Evolutionary conservation across 345 rosid genomes (phyloP).

Genomic region (Psidium guajava): DNA sequence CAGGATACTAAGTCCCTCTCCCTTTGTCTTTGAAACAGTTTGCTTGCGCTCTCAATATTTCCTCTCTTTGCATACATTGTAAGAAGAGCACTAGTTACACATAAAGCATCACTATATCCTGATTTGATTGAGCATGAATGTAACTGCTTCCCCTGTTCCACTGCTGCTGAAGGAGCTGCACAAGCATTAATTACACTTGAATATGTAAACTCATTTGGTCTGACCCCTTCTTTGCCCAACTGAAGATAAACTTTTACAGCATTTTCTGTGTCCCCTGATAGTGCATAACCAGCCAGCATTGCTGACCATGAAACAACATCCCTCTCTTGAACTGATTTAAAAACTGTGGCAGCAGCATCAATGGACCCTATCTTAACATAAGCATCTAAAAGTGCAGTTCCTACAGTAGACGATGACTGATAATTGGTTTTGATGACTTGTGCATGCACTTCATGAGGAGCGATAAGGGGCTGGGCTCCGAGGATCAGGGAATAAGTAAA

Average conservation of each 20-base stretch:
- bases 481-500: constrained; percentile 79
- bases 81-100: constrained; percentile 72
- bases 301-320: constrained; percentile 96
- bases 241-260: constrained; percentile 39
- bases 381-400: constrained; percentile 78
- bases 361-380: constrained; percentile 51
- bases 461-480: constrained; percentile 40
- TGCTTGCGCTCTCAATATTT: constrained; percentile 52
- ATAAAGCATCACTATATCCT: constrained; percentile 32
- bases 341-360: constrained; percentile 49
- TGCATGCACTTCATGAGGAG: constrained; percentile 56
- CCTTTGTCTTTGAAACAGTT: constrained; percentile 54
- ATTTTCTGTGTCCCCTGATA: constrained; percentile 51
- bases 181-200: constrained; percentile 75
- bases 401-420: constrained; percentile 46
- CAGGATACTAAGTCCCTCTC: constrained; percentile 77
- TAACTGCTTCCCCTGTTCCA: constrained; percentile 67
- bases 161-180: constrained; percentile 49
- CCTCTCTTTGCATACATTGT: constrained; percentile 92
- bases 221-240: constrained; percentile 37
- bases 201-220: constrained; percentile 74
- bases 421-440: constrained; percentile 62
- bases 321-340: constrained; percentile 40
- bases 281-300: constrained; percentile 72
- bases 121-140: constrained; percentile 69